These are phyloP conservation scores for Acanthamoeba sp. DNA, from an alignment of 208 protist species.

Conservation along the genomic window DNA sequence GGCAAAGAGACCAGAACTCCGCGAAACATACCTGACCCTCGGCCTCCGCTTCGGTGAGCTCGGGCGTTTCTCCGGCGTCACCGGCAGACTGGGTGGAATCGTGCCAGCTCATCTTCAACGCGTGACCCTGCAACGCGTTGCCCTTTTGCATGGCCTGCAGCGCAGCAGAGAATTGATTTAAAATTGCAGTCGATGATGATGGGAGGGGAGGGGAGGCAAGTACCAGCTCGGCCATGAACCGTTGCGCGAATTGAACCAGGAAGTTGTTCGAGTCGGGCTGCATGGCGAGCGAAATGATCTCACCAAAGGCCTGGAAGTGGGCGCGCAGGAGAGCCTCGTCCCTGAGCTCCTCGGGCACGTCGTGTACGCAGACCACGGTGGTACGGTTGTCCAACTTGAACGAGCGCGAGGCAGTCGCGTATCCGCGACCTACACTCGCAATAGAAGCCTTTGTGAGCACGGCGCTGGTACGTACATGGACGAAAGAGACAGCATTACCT, in stretches of 20 bases:
- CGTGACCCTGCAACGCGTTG: background rate
- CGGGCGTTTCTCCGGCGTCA: background rate
- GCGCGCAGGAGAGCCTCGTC: conserved; percentile 7
- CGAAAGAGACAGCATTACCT: background rate
- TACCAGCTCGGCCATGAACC: conserved; percentile 57
- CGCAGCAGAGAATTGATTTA: background rate
- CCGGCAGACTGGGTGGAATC: background rate
- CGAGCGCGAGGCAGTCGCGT: background rate
- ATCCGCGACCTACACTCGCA: conserved; percentile 13
- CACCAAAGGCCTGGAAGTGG: conserved; percentile 67
- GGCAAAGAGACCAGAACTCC: background rate
- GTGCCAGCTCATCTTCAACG: conserved; percentile 12
- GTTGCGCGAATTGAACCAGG: conserved; percentile 24
- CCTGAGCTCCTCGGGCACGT: conserved; percentile 31
- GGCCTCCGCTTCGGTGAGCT: background rate
- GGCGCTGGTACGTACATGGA: background rate
- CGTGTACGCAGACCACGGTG: conserved; percentile 32
- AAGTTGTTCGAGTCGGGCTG: conserved; percentile 49
- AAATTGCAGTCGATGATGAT: background rate
- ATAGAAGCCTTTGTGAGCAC: too few relatives aligned
- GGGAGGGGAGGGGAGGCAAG: background rate
- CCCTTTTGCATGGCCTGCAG: conserved; percentile 46
- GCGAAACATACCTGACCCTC: conserved; percentile 1
- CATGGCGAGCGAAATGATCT: background rate
- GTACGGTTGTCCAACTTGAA: conserved; percentile 72